Base-by-base conservation (phyloP, 1,139 yeast genomes). In the Saccharomyces hybrid region DNA sequence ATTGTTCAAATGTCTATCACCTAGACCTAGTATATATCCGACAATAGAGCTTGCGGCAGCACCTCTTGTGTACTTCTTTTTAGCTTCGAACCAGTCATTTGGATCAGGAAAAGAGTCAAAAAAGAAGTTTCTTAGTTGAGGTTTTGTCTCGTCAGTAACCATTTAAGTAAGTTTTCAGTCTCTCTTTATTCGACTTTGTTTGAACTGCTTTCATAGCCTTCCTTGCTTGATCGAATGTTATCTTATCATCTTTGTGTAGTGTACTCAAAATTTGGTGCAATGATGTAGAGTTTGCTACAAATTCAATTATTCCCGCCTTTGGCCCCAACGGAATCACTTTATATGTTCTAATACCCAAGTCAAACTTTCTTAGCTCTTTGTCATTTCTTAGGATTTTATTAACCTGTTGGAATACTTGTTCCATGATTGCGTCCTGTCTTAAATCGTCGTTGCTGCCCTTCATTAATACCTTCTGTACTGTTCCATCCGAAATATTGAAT, bases 391-490 rank as follows among this genome's bases (percentile, higher is more conserved):
- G 77, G 47, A 91, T 79, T n/a, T 75, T 72, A 64, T 91, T 89
- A 20, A 90, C 96, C 66, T 90, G 88, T 28, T 78, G 85, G 69
- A 95, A 95, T 1, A 93, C 98, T 66, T 93, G 99, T 67, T 91
- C 96, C 99, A 95, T 95, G 57, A 93, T 88, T 0, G 96, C 88
- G 70, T 95, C 99, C 69, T 95, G 99, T 54, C 99, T 75, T 54
- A 93, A 72, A 70, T 95, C 99, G 70, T 95, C 99, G 5, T 88
- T 80, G 3, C 96, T 91, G 29, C 89, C 88, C 64, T 95, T 95
- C 61, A 90, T 74, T 23, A 93, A 73, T 65, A 85, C 77, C 55
- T 75, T 80, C 56, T 81, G 84, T 0, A 58, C 64, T 0, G 69
- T 61, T 0, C 97, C 98, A 64, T 82, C 79, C 0, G 82, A 74